A percentile compares a stretch with the other conserved stretches of the same genome.
These are phyloP conservation scores for Lentinula guzmanii DNA, from an alignment of 768 basidiomycete genomes.

Conservation along the genomic window DNA sequence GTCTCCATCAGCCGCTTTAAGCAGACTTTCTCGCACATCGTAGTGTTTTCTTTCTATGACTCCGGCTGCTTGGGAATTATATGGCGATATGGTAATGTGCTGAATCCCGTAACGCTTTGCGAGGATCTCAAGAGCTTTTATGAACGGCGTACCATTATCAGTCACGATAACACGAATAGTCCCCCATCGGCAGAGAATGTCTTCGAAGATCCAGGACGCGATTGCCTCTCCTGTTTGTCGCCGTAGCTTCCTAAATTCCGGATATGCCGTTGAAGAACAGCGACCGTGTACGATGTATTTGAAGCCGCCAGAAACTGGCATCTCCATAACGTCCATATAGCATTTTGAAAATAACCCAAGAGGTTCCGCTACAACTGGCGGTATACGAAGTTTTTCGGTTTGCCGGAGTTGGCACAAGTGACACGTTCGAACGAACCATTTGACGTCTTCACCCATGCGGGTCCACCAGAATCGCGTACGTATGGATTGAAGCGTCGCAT, in stretches of 20 bases:
- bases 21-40: not conserved
- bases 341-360: conserved; percentile 19
- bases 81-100: conserved; percentile 23
- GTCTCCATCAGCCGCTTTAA: not conserved
- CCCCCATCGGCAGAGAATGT: conserved; percentile 20
- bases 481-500: not conserved
- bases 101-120: conserved; percentile 13
- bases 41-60: not conserved
- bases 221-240: conserved; percentile 16
- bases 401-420: conserved; percentile 7
- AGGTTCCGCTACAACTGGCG: conserved; percentile 18
- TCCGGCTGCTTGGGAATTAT: conserved; percentile 21
- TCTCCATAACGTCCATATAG: conserved; percentile 24
- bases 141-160: conserved; percentile 23
- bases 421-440: conserved; percentile 8
- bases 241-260: conserved; percentile 15
- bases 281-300: conserved; percentile 19
- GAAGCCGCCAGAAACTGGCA: conserved; percentile 15
- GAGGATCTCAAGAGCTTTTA: conserved; percentile 9
- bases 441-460: conserved; percentile 1
- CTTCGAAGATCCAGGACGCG: conserved; percentile 20
- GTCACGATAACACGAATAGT: conserved; percentile 19
- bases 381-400: conserved; percentile 12
- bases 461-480: conserved; percentile 10
- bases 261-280: conserved; percentile 16